A percentile compares a stretch with the other conserved stretches of the same genome.
These are phyloP conservation scores for Leccinum insolens DNA, from an alignment of 1,284 basidiomycete genomes.

Conservation along the genomic window DNA sequence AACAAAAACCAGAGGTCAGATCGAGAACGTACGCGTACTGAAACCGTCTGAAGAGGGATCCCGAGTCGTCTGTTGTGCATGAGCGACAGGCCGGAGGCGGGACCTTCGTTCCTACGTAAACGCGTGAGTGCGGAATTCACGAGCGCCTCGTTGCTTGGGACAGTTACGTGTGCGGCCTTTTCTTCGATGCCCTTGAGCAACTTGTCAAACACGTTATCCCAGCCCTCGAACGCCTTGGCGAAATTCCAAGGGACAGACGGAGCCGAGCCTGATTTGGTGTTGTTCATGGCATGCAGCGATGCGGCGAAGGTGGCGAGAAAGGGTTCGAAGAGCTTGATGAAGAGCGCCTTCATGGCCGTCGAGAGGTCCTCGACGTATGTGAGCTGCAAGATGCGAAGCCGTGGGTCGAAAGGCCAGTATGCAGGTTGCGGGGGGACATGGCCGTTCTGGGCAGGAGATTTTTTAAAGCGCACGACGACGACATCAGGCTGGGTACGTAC, in stretches of 20 bases:
- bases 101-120: slow-evolving; percentile 64
- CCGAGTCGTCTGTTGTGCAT: slow-evolving; percentile 40
- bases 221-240: slow-evolving; percentile 70
- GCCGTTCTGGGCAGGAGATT: too few species aligned
- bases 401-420: too few species aligned
- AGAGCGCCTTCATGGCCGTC: slow-evolving; percentile 77
- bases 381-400: slow-evolving; percentile 75
- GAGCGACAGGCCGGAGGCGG: slow-evolving; percentile 51
- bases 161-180: slow-evolving; percentile 65
- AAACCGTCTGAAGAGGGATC: slow-evolving; percentile 64
- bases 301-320: slow-evolving; percentile 82
- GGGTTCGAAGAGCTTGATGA: slow-evolving; percentile 84
- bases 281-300: slow-evolving; percentile 68
- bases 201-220: slow-evolving; percentile 84
- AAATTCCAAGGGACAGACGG: slow-evolving; percentile 64
- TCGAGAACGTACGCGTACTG: slow-evolving; percentile 46
- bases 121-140: slow-evolving; percentile 3
- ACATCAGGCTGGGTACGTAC: too few species aligned
- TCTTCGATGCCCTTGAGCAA: slow-evolving; percentile 77
- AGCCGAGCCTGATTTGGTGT: slow-evolving; percentile 41
- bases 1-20: neutral
- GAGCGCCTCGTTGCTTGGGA: neutral
- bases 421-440: too few species aligned
- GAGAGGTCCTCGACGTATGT: slow-evolving; percentile 93
- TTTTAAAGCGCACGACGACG: too few species aligned